phyloP scores from a whole-genome alignment of 768 basidiomycete species.

The Phallus indusiatus region DNA sequence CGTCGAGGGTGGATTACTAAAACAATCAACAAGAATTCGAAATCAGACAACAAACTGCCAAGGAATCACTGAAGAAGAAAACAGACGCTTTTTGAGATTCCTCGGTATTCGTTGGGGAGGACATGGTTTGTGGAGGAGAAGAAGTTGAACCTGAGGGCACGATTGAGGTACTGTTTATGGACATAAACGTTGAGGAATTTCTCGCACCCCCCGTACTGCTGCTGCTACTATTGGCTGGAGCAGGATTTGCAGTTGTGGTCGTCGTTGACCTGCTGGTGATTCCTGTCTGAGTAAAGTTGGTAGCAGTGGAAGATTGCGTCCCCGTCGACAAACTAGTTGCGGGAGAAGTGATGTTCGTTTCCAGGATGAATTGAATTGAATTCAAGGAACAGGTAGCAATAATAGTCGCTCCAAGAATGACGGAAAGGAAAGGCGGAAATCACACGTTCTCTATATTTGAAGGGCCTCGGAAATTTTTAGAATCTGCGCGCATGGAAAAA shows the following conservation, averaged over 20 bases:
- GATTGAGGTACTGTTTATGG: not conserved
- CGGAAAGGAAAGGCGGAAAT: not conserved
- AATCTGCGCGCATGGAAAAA: not conserved
- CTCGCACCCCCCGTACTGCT: not conserved
- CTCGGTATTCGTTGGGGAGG: not conserved
- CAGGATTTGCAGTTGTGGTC: not conserved
- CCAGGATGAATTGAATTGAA: too few relatives aligned
- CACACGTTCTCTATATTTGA: not conserved
- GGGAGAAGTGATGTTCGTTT: too few relatives aligned
- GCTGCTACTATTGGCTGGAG: not conserved
- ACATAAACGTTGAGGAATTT: not conserved
- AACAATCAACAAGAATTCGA: not conserved
- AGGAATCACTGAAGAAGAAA: not conserved
- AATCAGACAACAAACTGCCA: not conserved
- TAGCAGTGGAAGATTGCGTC: too few relatives aligned
- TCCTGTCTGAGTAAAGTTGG: too few relatives aligned
- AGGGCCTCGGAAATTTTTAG: not conserved
- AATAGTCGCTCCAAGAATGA: not conserved
- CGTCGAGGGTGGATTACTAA: not conserved
- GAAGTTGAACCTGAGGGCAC: not conserved
- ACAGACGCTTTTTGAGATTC: not conserved
- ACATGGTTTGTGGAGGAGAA: not conserved
- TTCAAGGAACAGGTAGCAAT: not conserved
- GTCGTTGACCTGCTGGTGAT: not conserved
- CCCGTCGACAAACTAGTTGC: too few relatives aligned